Evolutionary conservation across 768 basidiomycete species (phyloP), one percentile per base, ranked within the genome.

Genomic region (Nevesoporus exiguus): DNA sequence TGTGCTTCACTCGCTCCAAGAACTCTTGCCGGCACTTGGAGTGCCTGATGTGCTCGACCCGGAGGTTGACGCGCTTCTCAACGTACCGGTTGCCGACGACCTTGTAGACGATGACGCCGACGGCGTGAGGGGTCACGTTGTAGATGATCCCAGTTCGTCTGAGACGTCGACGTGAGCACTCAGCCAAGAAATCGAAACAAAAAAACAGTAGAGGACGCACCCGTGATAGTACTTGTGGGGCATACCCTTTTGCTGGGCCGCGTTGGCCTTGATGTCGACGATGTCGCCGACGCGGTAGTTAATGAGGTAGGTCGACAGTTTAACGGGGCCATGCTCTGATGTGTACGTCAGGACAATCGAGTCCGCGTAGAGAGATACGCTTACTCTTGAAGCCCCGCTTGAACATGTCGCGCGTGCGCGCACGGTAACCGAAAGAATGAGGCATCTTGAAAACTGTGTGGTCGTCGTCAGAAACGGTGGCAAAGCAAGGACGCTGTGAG

Each of bases 351-450:
- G 54, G 24, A 50, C 50, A 31, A 24, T 9, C 17, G 15, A 4
- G 19, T 42, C 3, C 27, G 59, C 29, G 60, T 40, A 62, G 56
- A 54, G 56, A 46, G 50, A 39, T 30, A 0, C n/a, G 7, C 0
- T 66, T 74, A 95, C 94, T 85, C 84, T 96, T 96, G 88, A 98
- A 98, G 70, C 86, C 89, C 80, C 90, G 82, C 85, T 91, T 94
- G 90, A 99, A 98, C 95, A 98, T 97, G 80, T 95, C 80, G 86
- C 96, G 94, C 87, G 96, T 98, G 67, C 96, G 94, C 90, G 96
- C 96, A 73, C 96, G 88, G 82, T 95, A 92, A 92, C 96, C 96
- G 84, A 88, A 99, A 54, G 96, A 98, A 92, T 98, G 93, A 80
- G 96, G 96, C 96, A 99, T 98, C 74, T 86, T 85, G 84, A 81